phyloP scores from a whole-genome alignment of 768 basidiomycete species.

The Serendipita indica region DNA sequence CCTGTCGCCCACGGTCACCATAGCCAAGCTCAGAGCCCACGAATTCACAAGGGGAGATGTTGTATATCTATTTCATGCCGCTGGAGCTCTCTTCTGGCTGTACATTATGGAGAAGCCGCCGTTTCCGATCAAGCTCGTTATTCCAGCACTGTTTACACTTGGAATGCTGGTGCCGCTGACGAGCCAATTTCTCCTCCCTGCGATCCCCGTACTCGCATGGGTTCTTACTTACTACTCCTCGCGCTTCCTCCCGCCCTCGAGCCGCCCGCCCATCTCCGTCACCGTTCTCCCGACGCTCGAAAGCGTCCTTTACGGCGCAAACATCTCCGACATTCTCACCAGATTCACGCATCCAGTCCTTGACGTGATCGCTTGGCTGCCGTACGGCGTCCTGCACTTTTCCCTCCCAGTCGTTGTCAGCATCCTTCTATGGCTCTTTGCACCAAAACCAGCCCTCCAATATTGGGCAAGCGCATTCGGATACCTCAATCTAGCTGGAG shows the following conservation, averaged over 20 bases:
- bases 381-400: conserved; percentile 93
- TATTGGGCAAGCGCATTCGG: conserved; percentile 82
- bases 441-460: conserved; percentile 61
- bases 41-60: conserved; percentile 40
- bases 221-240: conserved; percentile 77
- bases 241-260: conserved; percentile 61
- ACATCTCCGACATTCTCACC: conserved; percentile 93
- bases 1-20: conserved; percentile 50
- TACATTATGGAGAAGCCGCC: conserved; percentile 51
- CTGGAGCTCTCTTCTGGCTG: conserved; percentile 56
- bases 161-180: conserved; percentile 73
- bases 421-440: conserved; percentile 78
- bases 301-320: conserved; percentile 89
- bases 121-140: conserved; percentile 59
- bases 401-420: conserved; percentile 74
- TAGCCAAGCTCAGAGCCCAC: conserved; percentile 43
- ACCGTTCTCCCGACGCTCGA: conserved; percentile 89
- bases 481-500: conserved; percentile 82
- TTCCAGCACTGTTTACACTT: conserved; percentile 53
- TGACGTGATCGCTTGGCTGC: conserved; percentile 89
- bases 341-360: conserved; percentile 84
- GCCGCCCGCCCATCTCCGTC: conserved; percentile 77
- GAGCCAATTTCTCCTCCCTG: conserved; percentile 80
- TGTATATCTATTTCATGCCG: conserved; percentile 49
- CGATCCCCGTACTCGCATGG: conserved; percentile 75